Percentiles rank a stretch among this genome's conserved stretches.
Evolutionary conservation across 441 rosid genomes (phyloP).

Genomic region (Gossypium gossypioides): DNA sequence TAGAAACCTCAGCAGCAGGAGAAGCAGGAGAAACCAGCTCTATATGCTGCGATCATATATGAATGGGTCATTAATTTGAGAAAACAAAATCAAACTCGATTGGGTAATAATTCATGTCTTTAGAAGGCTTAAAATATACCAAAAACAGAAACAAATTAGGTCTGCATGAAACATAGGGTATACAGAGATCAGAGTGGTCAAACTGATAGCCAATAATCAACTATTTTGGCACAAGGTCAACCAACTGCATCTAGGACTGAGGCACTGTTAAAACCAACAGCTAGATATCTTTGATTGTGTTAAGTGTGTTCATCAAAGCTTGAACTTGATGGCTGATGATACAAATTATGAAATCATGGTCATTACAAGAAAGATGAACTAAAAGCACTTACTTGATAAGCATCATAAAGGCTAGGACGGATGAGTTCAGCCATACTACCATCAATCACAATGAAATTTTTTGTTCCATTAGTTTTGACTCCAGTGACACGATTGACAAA

Average conservation of each 20-base stretch:
- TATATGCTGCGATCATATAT: slow-evolving; percentile 55
- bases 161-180: not conserved
- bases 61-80: not conserved
- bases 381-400: slow-evolving; percentile 64
- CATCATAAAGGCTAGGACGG: slow-evolving; percentile 95
- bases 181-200: not conserved
- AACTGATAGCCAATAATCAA: not conserved
- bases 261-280: not conserved
- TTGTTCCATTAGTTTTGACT: slow-evolving; percentile 90
- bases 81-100: slow-evolving; percentile 16
- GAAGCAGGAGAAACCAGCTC: slow-evolving; percentile 79
- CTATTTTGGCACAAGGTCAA: not conserved
- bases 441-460: slow-evolving; percentile 79
- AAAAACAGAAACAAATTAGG: not conserved
- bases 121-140: not conserved
- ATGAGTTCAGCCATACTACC: slow-evolving; percentile 99
- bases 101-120: not conserved
- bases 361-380: not conserved
- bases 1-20: slow-evolving; percentile 48
- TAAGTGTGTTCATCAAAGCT: not conserved
- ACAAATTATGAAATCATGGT: not conserved
- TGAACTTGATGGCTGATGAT: not conserved
- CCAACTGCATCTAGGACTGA: not conserved
- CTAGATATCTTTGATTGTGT: not conserved
- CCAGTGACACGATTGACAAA: slow-evolving; percentile 88